phyloP scores from a whole-genome alignment of 1,139 yeast genomes.

The Suhomyces anneliseae region DNA sequence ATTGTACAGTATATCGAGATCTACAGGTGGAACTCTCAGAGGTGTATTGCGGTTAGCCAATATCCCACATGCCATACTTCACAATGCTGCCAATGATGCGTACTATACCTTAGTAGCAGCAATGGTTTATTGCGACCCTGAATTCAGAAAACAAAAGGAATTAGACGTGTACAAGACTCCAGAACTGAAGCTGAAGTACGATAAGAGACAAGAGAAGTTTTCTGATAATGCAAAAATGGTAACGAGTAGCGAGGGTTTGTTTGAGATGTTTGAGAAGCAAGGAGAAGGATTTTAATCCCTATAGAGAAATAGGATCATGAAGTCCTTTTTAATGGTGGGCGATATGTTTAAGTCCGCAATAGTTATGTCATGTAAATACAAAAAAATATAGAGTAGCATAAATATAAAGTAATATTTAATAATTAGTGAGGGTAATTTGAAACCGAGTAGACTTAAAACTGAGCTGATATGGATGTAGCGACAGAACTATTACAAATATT shows the following conservation, averaged over 20 bases:
- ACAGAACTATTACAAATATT: no score
- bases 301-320: not conserved
- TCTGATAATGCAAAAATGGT: conserved; percentile 11
- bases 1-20: conserved; percentile 17
- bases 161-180: conserved; percentile 16
- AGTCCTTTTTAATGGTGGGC: no score
- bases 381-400: no score
- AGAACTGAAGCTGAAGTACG: conserved; percentile 10
- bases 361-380: no score
- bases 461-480: no score
- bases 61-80: conserved; percentile 25
- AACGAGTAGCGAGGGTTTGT: not conserved
- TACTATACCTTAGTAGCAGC: conserved; percentile 29
- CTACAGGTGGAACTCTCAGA: conserved; percentile 21
- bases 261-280: not conserved
- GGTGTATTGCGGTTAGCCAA: conserved; percentile 21
- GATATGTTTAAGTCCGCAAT: no score
- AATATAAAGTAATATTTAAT: no score
- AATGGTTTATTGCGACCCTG: conserved; percentile 24
- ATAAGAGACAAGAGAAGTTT: conserved; percentile 15
- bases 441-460: no score
- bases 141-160: conserved; percentile 13
- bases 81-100: conserved; percentile 31
- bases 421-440: no score
- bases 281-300: not conserved